A percentile compares a stretch with the other conserved stretches of the same genome.
These are phyloP conservation scores for Saccharum spontaneum DNA, from an alignment of 176 grass and related monocot species.

Conservation along the genomic window DNA sequence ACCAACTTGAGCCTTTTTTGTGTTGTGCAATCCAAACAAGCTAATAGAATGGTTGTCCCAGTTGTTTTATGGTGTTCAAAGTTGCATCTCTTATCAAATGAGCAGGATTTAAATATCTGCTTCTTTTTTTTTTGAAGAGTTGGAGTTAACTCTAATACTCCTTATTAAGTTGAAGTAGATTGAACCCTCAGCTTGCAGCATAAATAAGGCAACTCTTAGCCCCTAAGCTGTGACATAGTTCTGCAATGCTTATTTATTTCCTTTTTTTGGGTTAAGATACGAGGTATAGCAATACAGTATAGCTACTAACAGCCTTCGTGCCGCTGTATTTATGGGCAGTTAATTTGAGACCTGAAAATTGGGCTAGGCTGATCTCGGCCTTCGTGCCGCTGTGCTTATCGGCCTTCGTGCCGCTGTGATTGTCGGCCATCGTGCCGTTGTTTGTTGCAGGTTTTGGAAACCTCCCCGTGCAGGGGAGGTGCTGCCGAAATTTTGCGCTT, in stretches of 20 bases:
- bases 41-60: background rate
- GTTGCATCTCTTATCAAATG: background rate
- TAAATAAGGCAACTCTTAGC: background rate
- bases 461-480: no score
- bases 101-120: conserved; percentile 12
- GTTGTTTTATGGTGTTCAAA: background rate
- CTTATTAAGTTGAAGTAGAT: background rate
- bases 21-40: conserved; percentile 10
- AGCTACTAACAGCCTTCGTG: no score
- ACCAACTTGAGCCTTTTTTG: background rate
- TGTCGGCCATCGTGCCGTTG: no score
- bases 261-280: no score
- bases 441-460: no score
- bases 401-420: no score
- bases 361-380: no score
- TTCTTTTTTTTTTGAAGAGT: background rate
- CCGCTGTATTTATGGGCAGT: no score
- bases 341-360: no score
- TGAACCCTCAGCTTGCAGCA: background rate
- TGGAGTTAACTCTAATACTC: background rate
- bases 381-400: no score
- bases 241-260: background rate
- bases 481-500: no score
- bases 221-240: background rate
- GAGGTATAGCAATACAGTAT: no score